Conservation (phyloP, 176 grass and related monocot genomes). For the Eleusine indica region DNA sequence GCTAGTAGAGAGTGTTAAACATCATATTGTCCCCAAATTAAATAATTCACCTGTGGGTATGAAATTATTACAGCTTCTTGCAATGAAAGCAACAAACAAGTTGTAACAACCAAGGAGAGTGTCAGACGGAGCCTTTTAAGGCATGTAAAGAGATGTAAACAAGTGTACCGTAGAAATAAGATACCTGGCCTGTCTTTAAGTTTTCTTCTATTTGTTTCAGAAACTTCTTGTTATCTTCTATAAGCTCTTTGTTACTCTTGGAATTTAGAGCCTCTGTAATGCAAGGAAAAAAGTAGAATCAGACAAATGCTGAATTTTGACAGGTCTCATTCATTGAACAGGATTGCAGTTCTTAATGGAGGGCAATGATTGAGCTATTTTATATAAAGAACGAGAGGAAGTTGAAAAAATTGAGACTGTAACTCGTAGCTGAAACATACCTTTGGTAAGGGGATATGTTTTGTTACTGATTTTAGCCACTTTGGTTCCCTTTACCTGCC, state of each 20-base stretch:
- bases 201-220: constrained; percentile 28
- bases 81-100: background rate
- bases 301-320: background rate
- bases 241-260: constrained; percentile 21
- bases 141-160: background rate
- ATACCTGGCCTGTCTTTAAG: constrained; percentile 27
- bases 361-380: background rate
- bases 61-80: background rate
- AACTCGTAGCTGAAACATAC: background rate
- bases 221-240: constrained; percentile 21
- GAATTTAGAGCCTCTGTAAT: constrained; percentile 13
- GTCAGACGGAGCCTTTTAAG: background rate
- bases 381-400: background rate
- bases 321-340: background rate
- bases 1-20: too few relatives aligned
- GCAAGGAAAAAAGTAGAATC: background rate
- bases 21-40: too few relatives aligned
- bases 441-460: constrained; percentile 25
- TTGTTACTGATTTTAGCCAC: constrained; percentile 9
- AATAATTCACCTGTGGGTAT: too few relatives aligned
- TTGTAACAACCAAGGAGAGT: background rate
- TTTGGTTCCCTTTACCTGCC: constrained; percentile 24
- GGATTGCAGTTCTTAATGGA: background rate
- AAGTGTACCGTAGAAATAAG: background rate
- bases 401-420: background rate